Conservation (phyloP, 108 stramenopile genomes). For the Schizochytrium sp. region DNA sequence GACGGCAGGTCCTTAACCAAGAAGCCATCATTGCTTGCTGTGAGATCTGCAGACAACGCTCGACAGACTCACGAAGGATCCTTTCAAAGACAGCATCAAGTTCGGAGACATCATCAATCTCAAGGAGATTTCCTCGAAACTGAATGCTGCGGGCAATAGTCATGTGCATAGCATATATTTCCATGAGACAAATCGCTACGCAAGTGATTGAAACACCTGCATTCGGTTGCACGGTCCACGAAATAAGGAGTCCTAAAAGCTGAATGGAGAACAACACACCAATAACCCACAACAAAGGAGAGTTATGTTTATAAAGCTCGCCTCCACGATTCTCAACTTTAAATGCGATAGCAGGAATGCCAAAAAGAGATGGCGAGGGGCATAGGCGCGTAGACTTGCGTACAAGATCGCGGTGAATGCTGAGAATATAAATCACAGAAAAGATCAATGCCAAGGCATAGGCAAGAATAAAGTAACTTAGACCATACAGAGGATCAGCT, state of each 20-base stretch:
- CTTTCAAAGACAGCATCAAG: slow-evolving; percentile 27
- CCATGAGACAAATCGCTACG: background rate
- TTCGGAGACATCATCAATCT: background rate
- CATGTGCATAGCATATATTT: slow-evolving; percentile 49
- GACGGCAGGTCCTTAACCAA: background rate
- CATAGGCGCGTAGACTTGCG: slow-evolving; percentile 1
- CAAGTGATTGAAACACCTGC: slow-evolving; percentile 43
- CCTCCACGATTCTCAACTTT: slow-evolving; percentile 48
- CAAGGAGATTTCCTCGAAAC: slow-evolving; percentile 51
- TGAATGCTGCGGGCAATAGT: slow-evolving; percentile 21
- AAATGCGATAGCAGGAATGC: slow-evolving; percentile 42
- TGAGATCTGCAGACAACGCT: slow-evolving; percentile 55
- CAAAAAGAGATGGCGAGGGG: slow-evolving; percentile 17
- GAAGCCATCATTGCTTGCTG: slow-evolving; percentile 57
- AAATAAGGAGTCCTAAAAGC: background rate
- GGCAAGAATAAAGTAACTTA: slow-evolving; percentile 33
- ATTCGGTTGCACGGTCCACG: slow-evolving; percentile 6
- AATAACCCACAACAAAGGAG: slow-evolving; percentile 1
- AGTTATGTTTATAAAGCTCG: background rate
- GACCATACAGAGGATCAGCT: slow-evolving; percentile 43
- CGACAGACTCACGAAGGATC: slow-evolving; percentile 47
- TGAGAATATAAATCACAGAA: slow-evolving; percentile 30
- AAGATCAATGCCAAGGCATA: slow-evolving; percentile 20
- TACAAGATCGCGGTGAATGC: background rate
- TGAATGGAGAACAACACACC: slow-evolving; percentile 40